Percentiles rank a stretch among this genome's conserved stretches.
Evolutionary conservation across 148 eudicot species (phyloP).

Genomic region (Suaeda aralocaspica): DNA sequence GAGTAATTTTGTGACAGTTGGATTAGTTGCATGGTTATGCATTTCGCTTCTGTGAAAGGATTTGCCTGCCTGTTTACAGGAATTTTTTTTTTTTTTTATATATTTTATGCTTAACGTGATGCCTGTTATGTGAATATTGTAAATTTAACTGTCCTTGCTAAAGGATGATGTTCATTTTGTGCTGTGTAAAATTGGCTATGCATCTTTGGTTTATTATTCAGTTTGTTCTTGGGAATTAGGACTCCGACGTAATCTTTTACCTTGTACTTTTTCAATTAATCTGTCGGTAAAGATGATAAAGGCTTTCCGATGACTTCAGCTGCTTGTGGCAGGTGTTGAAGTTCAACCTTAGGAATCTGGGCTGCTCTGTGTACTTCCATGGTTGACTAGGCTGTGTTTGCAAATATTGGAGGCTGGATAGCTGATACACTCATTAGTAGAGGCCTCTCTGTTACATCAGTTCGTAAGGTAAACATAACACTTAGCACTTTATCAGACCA

Average conservation of each 20-base stretch:
- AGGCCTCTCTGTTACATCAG: slow-evolving; percentile 80
- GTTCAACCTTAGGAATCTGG: slow-evolving; percentile 95
- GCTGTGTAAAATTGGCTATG: background rate
- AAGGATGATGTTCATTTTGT: background rate
- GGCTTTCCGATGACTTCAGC: slow-evolving; percentile 23
- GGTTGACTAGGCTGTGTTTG: slow-evolving; percentile 98
- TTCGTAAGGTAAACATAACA: slow-evolving; percentile 67
- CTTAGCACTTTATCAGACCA: too few relatives aligned
- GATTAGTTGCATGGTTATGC: background rate
- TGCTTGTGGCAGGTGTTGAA: slow-evolving; percentile 64
- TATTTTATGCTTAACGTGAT: background rate
- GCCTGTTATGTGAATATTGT: background rate
- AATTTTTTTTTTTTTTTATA: background rate
- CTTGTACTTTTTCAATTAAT: background rate
- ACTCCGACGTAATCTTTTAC: background rate
- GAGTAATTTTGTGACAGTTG: background rate
- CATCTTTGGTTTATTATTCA: background rate
- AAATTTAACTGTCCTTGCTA: background rate
- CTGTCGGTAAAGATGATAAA: background rate
- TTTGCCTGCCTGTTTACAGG: background rate
- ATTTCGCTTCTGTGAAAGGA: background rate
- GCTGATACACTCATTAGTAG: slow-evolving; percentile 86
- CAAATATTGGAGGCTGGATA: slow-evolving; percentile 98
- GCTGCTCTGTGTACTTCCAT: slow-evolving; percentile 80
- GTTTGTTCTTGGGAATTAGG: background rate